phyloP scores from a whole-genome alignment of 257 asterid genomes.

The Linderniella brevidens region DNA sequence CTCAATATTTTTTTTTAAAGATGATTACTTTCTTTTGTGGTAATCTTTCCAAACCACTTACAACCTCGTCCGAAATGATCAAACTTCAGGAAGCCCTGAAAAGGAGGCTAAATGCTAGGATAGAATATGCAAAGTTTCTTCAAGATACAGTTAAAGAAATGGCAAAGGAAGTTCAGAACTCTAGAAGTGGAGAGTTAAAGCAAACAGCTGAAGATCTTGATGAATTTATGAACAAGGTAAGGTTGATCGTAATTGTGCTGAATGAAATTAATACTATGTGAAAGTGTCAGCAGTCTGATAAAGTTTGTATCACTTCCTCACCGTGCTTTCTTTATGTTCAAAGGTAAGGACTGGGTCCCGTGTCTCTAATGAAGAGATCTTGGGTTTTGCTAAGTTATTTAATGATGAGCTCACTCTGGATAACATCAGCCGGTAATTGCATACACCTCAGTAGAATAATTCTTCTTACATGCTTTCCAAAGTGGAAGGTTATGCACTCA shows the following conservation, averaged over 20 bases:
- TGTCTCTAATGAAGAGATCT: slow-evolving; percentile 77
- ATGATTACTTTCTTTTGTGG: too few relatives aligned
- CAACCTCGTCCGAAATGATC: too few relatives aligned
- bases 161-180: slow-evolving; percentile 94
- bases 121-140: slow-evolving; percentile 92
- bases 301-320: not conserved
- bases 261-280: slow-evolving; percentile 1
- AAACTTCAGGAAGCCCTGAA: slow-evolving; percentile 56
- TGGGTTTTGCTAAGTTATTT: slow-evolving; percentile 92
- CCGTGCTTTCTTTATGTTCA: slow-evolving; percentile 10
- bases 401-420: slow-evolving; percentile 96
- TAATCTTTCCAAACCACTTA: too few relatives aligned
- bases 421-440: slow-evolving; percentile 71
- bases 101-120: slow-evolving; percentile 74
- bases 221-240: slow-evolving; percentile 72
- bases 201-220: slow-evolving; percentile 96
- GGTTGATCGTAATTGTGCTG: slow-evolving; percentile 2
- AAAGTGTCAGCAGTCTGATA: slow-evolving; percentile 7
- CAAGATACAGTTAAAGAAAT: slow-evolving; percentile 94
- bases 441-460: not conserved
- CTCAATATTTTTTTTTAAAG: too few relatives aligned
- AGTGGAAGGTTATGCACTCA: slow-evolving; percentile 1
- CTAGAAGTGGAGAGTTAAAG: slow-evolving; percentile 76
- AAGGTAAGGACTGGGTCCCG: slow-evolving; percentile 81
- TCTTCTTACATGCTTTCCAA: not conserved